Conservation (phyloP, 2,329 filamentous ascomycete genomes). For the Fusarium oligoseptatum region DNA sequence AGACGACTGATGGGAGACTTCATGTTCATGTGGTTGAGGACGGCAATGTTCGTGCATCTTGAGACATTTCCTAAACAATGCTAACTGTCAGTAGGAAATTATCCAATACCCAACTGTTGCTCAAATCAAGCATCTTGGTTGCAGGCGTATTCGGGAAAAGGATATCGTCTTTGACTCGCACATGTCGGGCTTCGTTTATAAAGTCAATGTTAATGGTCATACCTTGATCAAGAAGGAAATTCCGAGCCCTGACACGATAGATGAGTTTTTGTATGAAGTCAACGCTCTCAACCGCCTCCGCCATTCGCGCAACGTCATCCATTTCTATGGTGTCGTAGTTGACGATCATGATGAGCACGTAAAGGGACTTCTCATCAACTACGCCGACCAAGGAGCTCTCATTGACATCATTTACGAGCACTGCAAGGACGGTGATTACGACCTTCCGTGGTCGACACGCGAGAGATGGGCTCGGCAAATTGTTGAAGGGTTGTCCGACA, state of each 20-base stretch:
- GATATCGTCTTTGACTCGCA: constrained; percentile 90
- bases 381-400: constrained; percentile 86
- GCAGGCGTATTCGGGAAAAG: constrained; percentile 75
- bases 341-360: constrained; percentile 87
- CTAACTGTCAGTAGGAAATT: constrained; percentile 73
- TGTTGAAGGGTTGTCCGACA: constrained; percentile 87
- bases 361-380: constrained; percentile 91
- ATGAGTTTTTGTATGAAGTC: constrained; percentile 97
- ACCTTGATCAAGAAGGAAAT: constrained; percentile 97
- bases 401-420: constrained; percentile 92
- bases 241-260: constrained; percentile 92
- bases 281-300: constrained; percentile 88
- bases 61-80: neutral
- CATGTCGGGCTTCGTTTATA: constrained; percentile 97
- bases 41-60: constrained; percentile 71
- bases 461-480: constrained; percentile 94
- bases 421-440: constrained; percentile 67
- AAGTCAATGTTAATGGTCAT: constrained; percentile 77
- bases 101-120: constrained; percentile 84
- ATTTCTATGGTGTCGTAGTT: constrained; percentile 88
- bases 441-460: constrained; percentile 76
- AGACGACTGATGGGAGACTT: constrained; percentile 87
- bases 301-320: constrained; percentile 82
- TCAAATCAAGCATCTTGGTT: constrained; percentile 80
- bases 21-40: constrained; percentile 99